Base-by-base conservation (phyloP, 1,139 yeast species). In the Saccharomyces hybrid region DNA sequence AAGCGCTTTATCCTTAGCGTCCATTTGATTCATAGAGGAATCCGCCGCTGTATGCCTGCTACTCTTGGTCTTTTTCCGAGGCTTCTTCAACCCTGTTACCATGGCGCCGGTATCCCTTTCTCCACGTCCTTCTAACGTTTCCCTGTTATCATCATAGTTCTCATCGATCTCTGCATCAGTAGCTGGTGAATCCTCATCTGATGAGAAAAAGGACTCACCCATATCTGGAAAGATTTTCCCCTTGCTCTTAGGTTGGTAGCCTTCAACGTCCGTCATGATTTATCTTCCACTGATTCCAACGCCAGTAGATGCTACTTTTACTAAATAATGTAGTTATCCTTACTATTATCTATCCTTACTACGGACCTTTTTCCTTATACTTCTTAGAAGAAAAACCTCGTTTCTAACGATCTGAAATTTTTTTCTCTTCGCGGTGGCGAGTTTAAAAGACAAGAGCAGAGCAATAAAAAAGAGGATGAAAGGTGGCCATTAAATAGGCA, bases 1-100 rank as follows among this genome's bases (percentile, higher is more conserved):
- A 20, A 64, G 61, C 11, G 61, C 61, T 48, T 65, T 66, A 46
- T 65, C 70, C 55, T 63, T 66, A 8, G 65, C 69, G 38, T 66
- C 70, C 51, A 66, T 54, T 48, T 64, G 62, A 53, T 67, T 70
- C 20, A 67, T 63, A 3, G 64, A 61, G 6, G 31, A 34, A 29
- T 38, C 29, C 20, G 51, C 38, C 9, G 47, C 51, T 5, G 59
- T 60, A 20, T 55, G 50, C 52, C 62, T 20, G 53, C 52, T 20
- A 53, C 52, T 38, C 46, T 56, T 60, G 58, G 50, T 61, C 48
- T 29, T 4, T 48, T 47, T 23, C 41, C 31, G 51, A 27, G 41
- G 27, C 23, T 38, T 38, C 26, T 31, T 41, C 32, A 49, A 47
- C 20, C 47, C 51, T 8, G 51, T 38, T 23, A 46, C 42, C 51